Evolutionary conservation across 768 basidiomycete genomes (phyloP), one percentile per base, ranked within the genome.

Genomic region (Mycena pura): DNA sequence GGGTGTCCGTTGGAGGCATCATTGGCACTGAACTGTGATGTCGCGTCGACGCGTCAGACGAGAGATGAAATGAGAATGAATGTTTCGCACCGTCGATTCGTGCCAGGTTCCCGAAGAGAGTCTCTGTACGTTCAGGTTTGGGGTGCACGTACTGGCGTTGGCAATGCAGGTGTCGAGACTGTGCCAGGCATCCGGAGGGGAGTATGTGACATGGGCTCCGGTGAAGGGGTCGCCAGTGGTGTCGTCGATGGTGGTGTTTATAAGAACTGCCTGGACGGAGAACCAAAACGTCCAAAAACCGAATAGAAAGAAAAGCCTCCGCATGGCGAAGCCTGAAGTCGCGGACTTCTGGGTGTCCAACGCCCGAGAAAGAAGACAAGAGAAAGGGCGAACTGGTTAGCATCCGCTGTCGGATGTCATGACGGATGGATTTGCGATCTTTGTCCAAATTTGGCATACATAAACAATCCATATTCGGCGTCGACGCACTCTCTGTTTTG

Each of bases 221-320:
- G 75, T 77, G 21, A 54, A 19, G 15, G 68, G 57, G 62, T 78
- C 73, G 32, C 74, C 73, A 25, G 66, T 62, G 34, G 72, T 72
- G 66, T 81, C 80, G 72, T 83, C 80, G 34, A 83, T 73, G 5
- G 80, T 81, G 28, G 76, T 65, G 57, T 82, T 81, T 24, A 74
- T 67, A 25, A 76, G 68, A 17, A 62, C 46, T 14, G 68, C 68
- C 22, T 58, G 54, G 19, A 5, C 7, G 24, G 38, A 17, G 43
- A 62, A 62, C 31, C 44, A 59, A 29, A 48, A 65, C 21, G 39
- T 46, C 15, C 45, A 24, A 34, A 60, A 38, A 31, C 28, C 44
- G 22, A 49, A 47, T n/a, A 53, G 28, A 44, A 43, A 27, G 41
- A 44, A n/a, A n/a, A n/a, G n/a, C n/a, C n/a, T n/a, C n/a, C n/a